A percentile compares a stretch with the other conserved stretches of the same genome.
phyloP scores from a whole-genome alignment of 2,329 filamentous ascomycete genomes.

The Calonectria leucothoes region DNA sequence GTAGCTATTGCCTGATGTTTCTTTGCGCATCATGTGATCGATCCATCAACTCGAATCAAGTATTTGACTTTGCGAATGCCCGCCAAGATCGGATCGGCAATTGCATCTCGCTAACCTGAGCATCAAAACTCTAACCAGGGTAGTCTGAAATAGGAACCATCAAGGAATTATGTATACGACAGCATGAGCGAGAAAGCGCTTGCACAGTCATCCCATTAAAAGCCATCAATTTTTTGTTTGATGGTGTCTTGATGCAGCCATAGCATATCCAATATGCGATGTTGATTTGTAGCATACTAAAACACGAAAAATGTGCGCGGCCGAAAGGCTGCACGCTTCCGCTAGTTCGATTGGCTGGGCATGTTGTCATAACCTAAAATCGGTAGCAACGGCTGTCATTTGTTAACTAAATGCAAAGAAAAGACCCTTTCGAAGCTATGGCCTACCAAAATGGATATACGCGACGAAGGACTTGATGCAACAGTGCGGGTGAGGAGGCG shows the following conservation, averaged over 20 bases:
- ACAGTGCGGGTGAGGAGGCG: background rate
- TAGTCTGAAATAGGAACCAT: background rate
- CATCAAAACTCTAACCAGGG: background rate
- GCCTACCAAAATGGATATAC: background rate
- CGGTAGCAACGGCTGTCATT: background rate
- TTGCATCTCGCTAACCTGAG: background rate
- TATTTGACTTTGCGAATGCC: background rate
- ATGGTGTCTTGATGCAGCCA: too few relatives aligned
- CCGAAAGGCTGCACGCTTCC: too few relatives aligned
- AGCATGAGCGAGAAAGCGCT: background rate
- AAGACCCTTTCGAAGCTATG: background rate
- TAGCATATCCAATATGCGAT: too few relatives aligned
- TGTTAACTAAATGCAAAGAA: background rate
- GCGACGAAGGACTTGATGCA: background rate
- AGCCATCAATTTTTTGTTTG: background rate
- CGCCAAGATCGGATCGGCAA: background rate
- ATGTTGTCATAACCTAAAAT: background rate
- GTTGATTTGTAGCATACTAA: too few relatives aligned
- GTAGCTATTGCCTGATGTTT: background rate
- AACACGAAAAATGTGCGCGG: too few relatives aligned
- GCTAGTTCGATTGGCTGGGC: background rate
- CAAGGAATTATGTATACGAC: background rate
- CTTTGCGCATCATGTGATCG: background rate
- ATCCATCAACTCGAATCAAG: background rate
- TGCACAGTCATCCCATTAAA: too few relatives aligned